Evolutionary conservation across 2,329 filamentous ascomycete species (phyloP), one percentile per base, ranked within the genome.

Genomic region (Akanthomyces dipterigenus): DNA sequence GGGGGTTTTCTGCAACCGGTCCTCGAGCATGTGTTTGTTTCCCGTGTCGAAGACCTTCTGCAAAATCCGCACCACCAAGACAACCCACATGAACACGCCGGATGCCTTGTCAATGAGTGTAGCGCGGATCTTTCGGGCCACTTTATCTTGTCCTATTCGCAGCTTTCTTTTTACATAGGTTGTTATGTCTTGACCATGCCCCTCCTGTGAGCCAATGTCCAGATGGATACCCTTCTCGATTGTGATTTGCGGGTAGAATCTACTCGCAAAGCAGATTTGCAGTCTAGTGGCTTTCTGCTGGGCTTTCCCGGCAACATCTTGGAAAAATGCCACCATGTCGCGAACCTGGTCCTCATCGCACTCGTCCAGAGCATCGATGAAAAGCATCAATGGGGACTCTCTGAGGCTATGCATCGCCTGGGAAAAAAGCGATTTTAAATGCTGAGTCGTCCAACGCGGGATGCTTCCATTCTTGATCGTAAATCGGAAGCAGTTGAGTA

Each of bases 291-390:
- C 51, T 0, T 20, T 59, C 2, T 63, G 42, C 0, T 66, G 49
- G 0, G 73, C 70, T 0, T 65, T 12, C 3, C 74, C 65, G 0
- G 72, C 70, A 0, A 82, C 40, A 0, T 68, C 56, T 42, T 79
- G 71, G 1, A 83, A 76, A 38, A 76, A 77, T 0, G 54, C 22
- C 0, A 82, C 64, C 70, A 83, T 77, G 0, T 75, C 71, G 18
- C 71, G 71, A 0, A 77, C 67, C 45, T 82, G 68, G 0, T 66
- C 55, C 26, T 78, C 75, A 1, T 77, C 69, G 43, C 78, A 82
- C 55, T 83, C 80, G 6, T 83, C 80, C 0, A 82, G 68, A 0
- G 80, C 80, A 55, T 82, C 78, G 1, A 76, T 66, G 28, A 72
- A 75, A 1, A 68, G 68, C 12, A 53, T 65, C 3, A 69, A 26